Percentiles rank a stretch among this genome's conserved stretches.
Evolutionary conservation across 2,329 filamentous ascomycete genomes (phyloP).

Genomic region (Phialophora expanda): DNA sequence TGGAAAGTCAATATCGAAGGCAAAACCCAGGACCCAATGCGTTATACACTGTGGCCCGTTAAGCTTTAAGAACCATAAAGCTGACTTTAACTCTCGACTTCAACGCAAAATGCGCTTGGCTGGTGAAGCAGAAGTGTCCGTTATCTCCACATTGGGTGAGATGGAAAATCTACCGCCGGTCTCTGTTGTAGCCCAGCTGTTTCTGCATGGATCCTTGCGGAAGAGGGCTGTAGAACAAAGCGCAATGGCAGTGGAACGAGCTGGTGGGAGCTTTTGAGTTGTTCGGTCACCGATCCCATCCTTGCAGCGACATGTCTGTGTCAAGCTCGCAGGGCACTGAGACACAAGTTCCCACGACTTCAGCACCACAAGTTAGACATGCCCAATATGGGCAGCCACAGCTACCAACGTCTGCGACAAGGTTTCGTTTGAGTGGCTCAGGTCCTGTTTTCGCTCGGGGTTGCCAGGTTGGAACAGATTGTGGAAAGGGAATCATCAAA

Average conservation of each 20-base stretch:
- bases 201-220: background rate
- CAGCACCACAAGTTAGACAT: background rate
- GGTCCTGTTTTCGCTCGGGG: background rate
- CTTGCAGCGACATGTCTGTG: background rate
- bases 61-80: conserved; percentile 2
- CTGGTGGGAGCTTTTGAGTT: background rate
- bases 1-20: background rate
- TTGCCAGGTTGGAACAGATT: background rate
- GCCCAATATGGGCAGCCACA: background rate
- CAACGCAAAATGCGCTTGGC: conserved; percentile 9
- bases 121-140: background rate
- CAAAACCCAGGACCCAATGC: background rate
- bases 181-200: background rate
- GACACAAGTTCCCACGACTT: background rate
- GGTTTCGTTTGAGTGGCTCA: background rate
- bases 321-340: background rate
- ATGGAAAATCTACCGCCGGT: background rate
- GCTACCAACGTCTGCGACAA: background rate
- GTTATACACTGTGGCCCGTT: conserved; percentile 2
- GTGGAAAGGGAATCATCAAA: background rate
- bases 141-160: background rate
- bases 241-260: background rate
- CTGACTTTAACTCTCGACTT: conserved; percentile 12
- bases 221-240: background rate
- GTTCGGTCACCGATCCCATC: background rate